Base-by-base conservation (phyloP, 2,329 filamentous ascomycete species). In the Trichoderma koningii region DNA sequence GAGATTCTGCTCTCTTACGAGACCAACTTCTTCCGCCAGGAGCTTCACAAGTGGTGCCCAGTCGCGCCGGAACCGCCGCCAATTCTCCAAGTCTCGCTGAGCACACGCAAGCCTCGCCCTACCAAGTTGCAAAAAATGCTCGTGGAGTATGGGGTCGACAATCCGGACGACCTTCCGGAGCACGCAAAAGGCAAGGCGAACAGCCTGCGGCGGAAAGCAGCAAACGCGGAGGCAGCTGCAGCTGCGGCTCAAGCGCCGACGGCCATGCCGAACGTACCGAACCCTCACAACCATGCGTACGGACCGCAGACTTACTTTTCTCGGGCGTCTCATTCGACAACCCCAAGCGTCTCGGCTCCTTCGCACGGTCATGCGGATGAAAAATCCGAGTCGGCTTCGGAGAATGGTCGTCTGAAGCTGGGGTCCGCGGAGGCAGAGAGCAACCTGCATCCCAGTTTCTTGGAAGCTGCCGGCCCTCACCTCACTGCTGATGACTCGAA, bases 101-200 rank as follows among this genome's bases (percentile, higher is more conserved):
- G 93, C 56, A 99, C 95, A 5, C 87, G 95, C 66, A 99, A 99
- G 77, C 95, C 95, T 47, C 88, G 95, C 9, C 95, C 95, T 9
- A 99, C 95, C 0, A 99, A 99, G 78, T 86, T 97, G 69, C 94
- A 98, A 76, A 98, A 97, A 80, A 86, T 98, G 72, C 89, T 99
- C 82, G 88, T 88, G 1, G 90, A 95, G 71, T 87, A 95, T 67
- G 93, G 93, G 2, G 92, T 98, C 14, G 89, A 93, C 3, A 92
- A 96, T 70, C 92, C 92, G 0, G 94, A 98, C 62, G 91, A 97
- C 70, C 83, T 99, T 5, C 95, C 95, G 0, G 88, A 93, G 67
- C 87, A 91, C 69, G 85, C 93, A 67, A 89, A 91, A 68, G 87
- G 91, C 4, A 96, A 96, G 74, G 88, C 89, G 0, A 88, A 90